phyloP scores from a whole-genome alignment of 305 asterid species.

The Solanum chacoense region DNA sequence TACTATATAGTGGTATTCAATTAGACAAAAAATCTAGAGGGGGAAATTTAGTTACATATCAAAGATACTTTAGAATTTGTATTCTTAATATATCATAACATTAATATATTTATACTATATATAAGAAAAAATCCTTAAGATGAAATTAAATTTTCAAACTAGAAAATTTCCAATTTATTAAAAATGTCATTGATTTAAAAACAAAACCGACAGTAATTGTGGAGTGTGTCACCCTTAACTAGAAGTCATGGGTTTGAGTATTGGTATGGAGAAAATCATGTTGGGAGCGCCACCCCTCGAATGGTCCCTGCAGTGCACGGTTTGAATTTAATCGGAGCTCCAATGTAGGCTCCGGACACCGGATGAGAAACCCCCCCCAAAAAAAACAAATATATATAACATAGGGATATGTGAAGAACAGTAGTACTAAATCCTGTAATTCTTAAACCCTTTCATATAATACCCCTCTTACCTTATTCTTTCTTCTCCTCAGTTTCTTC shows the following conservation, averaged over 20 bases:
- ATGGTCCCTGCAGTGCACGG: fast-evolving
- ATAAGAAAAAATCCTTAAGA: not conserved
- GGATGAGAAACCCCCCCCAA: too few species aligned
- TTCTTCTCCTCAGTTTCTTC: not conserved
- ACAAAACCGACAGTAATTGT: not conserved
- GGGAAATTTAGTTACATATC: not conserved
- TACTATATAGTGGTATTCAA: too few species aligned
- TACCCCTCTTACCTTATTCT: not conserved
- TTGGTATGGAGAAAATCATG: not conserved
- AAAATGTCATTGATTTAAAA: not conserved
- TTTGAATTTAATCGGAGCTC: too few species aligned
- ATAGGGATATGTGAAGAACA: not conserved
- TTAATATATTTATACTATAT: too few species aligned
- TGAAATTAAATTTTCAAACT: not conserved
- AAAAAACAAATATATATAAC: not conserved
- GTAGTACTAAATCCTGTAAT: not conserved
- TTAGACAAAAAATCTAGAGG: too few species aligned
- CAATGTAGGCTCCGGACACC: fast-evolving
- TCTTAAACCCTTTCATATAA: not conserved
- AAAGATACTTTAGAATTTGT: not conserved
- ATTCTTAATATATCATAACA: not conserved
- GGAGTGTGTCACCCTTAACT: not conserved
- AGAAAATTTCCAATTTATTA: not conserved
- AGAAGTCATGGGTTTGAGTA: too few species aligned
- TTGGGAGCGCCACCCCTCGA: fast-evolving